Conservation (phyloP, 2,329 filamentous ascomycete species). For the Lecanicillium sp. region DNA sequence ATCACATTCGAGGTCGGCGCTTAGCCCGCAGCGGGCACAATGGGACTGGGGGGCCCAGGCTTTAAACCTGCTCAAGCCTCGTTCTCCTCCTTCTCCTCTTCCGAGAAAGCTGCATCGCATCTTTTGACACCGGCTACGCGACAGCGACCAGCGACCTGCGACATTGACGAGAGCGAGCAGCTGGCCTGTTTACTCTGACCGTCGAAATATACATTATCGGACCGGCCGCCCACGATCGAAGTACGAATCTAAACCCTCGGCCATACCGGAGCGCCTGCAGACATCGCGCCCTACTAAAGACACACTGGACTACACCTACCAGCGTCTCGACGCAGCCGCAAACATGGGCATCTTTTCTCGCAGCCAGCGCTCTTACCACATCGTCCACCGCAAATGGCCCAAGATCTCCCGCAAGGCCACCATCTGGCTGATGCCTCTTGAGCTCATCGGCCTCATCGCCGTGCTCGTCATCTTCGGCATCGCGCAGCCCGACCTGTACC, state of each 20-base stretch:
- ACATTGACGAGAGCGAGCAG: no score
- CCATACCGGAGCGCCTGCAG: no score
- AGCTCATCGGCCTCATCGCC: slow-evolving; percentile 60
- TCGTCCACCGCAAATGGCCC: slow-evolving; percentile 55
- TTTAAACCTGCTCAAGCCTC: slow-evolving; percentile 8
- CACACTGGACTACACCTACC: no score
- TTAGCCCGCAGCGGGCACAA: no score
- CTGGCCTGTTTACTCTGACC: not conserved
- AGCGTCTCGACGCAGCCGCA: not conserved
- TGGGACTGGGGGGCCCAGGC: no score
- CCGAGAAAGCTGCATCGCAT: not conserved
- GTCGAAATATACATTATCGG: not conserved
- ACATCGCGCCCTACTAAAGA: no score
- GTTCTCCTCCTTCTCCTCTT: not conserved
- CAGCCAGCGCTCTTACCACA: slow-evolving; percentile 35
- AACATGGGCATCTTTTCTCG: slow-evolving; percentile 4
- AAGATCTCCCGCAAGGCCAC: slow-evolving; percentile 44
- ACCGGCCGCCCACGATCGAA: not conserved
- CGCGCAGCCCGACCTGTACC: slow-evolving; percentile 65
- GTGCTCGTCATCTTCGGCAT: slow-evolving; percentile 66
- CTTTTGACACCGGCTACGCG: not conserved
- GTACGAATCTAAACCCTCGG: not conserved
- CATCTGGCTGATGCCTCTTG: slow-evolving; percentile 58
- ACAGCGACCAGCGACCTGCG: not conserved
- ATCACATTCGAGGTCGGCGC: not conserved